Evolutionary conservation across 352 stramenopile species (phyloP).

Genomic region (Blastocystis hominis): DNA sequence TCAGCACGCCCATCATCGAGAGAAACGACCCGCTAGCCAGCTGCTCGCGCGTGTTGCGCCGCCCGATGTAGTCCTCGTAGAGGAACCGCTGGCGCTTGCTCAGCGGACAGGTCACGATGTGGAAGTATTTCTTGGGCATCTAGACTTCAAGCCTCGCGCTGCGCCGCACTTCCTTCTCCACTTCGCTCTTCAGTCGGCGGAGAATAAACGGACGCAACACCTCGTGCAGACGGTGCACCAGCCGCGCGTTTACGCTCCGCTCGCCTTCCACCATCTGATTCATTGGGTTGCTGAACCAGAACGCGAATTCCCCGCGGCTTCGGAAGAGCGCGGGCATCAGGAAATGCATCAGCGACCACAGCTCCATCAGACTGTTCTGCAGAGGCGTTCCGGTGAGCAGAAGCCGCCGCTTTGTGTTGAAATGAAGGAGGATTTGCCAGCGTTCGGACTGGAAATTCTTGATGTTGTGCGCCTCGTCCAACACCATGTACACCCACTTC

Average conservation of each 20-base stretch:
- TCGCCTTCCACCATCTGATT: not conserved
- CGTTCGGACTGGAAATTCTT: constrained; percentile 91
- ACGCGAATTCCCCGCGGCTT: not conserved
- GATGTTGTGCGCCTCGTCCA: constrained; percentile 96
- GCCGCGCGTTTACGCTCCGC: not conserved
- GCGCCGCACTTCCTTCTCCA: constrained; percentile 65
- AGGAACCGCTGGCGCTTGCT: not conserved
- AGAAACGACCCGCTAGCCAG: not conserved
- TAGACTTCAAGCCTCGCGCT: constrained; percentile 81
- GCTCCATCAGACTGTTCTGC: constrained; percentile 96
- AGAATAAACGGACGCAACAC: constrained; percentile 23
- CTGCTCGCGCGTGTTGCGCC: not conserved
- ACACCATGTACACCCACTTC: constrained; percentile 93
- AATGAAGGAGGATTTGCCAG: not conserved
- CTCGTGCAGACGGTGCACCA: not conserved
- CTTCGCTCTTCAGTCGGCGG: not conserved
- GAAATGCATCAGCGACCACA: constrained; percentile 97
- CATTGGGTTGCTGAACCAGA: not conserved
- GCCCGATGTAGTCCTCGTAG: not conserved
- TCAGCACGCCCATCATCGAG: not conserved
- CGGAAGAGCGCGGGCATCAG: constrained; percentile 70
- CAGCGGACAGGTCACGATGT: not conserved
- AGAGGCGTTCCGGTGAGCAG: constrained; percentile 83
- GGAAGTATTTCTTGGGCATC: not conserved
- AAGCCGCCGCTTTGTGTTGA: constrained; percentile 68